Evolutionary conservation across 2,329 filamentous ascomycete genomes (phyloP).

Genomic region (Madurella fahalii): DNA sequence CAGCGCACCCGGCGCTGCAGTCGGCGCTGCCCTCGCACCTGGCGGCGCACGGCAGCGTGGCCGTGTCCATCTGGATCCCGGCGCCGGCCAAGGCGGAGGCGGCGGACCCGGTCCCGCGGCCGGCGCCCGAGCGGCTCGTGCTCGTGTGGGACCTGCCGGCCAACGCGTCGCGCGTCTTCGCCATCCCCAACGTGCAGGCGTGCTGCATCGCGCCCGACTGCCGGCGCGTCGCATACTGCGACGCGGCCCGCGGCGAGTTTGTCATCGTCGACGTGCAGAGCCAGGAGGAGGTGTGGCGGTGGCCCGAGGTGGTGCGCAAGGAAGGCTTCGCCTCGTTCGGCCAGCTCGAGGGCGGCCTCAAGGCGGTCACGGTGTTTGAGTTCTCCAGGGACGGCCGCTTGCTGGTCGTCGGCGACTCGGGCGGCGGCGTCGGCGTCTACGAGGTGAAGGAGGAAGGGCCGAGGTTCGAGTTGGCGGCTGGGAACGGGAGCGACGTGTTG

Average conservation of each 20-base stretch:
- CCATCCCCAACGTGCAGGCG: slow-evolving; percentile 25
- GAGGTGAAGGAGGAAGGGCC: slow-evolving; percentile 14
- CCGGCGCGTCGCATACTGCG: slow-evolving; percentile 25
- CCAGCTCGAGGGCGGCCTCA: slow-evolving; percentile 18
- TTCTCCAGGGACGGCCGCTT: slow-evolving; percentile 21
- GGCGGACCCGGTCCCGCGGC: slow-evolving; percentile 10
- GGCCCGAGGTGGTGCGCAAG: slow-evolving; percentile 16
- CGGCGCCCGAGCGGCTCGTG: slow-evolving; percentile 18
- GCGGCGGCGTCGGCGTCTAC: slow-evolving; percentile 22
- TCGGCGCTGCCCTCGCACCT: slow-evolving; percentile 22
- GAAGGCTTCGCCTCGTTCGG: slow-evolving; percentile 16
- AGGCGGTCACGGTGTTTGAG: slow-evolving; percentile 23
- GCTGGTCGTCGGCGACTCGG: slow-evolving; percentile 21
- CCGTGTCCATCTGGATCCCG: slow-evolving; percentile 27
- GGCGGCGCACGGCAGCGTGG: slow-evolving; percentile 18
- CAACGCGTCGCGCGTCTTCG: slow-evolving; percentile 23
- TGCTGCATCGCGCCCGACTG: slow-evolving; percentile 25
- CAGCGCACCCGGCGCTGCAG: slow-evolving; percentile 21
- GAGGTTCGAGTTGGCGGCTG: slow-evolving; percentile 14
- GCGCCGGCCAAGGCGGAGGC: slow-evolving; percentile 12
- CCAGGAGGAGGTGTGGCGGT: slow-evolving; percentile 23
- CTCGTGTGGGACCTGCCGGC: slow-evolving; percentile 23
- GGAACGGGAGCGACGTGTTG: slow-evolving; percentile 12
- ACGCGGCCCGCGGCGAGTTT: slow-evolving; percentile 14
- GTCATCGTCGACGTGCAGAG: slow-evolving; percentile 20